Base-by-base conservation (phyloP, 352 stramenopile genomes). In the Phytopythium kandeliae region DNA sequence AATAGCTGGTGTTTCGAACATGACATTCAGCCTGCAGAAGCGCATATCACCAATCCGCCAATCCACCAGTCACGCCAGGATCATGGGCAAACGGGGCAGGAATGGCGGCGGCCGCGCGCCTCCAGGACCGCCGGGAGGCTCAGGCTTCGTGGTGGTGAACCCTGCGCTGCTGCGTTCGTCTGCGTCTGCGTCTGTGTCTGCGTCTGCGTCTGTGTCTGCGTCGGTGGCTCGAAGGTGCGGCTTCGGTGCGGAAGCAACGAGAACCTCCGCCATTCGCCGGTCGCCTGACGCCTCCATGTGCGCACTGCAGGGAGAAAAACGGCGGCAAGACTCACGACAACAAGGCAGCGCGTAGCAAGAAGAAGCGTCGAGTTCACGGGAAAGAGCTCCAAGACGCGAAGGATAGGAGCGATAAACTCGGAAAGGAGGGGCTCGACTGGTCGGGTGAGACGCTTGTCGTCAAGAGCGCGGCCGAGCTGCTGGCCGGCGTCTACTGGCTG, bases 401-500 rank as follows among this genome's bases (percentile, higher is more conserved):
- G 46, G 47, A 47, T 17, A 46, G 31, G 16, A 34, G 52, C 38
- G 34, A 45, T 26, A 43, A 59, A 4, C 25, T 38, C 1, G 35
- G 35, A 24, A 60, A 51, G 45, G 46, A 41, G 58, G 57, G 15
- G 24, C 49, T 25, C n/a, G 51, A 24, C 45, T 21, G 46, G 45
- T 44, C 33, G 53, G 55, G 16, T 22, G 34, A 31, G 40, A 37
- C 61, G 7, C 55, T 83, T 8, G 38, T 53, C n/a, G 64, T 84
- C 17, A 60, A 73, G 45, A 63, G 49, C 11, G 62, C 73, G 12
- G 42, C 50, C 7, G 70, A 87, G 28, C n/a, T 71, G 9, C 46
- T 87, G 22, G 67, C 57, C 0, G 78, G 59, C 11, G 51, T 78
- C 34, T 90, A 87, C 57, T 87, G 76, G 76, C 33, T 84, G 48